These are phyloP conservation scores for Henckelia pumila DNA, from an alignment of 257 asterid genomes.

Conservation along the genomic window DNA sequence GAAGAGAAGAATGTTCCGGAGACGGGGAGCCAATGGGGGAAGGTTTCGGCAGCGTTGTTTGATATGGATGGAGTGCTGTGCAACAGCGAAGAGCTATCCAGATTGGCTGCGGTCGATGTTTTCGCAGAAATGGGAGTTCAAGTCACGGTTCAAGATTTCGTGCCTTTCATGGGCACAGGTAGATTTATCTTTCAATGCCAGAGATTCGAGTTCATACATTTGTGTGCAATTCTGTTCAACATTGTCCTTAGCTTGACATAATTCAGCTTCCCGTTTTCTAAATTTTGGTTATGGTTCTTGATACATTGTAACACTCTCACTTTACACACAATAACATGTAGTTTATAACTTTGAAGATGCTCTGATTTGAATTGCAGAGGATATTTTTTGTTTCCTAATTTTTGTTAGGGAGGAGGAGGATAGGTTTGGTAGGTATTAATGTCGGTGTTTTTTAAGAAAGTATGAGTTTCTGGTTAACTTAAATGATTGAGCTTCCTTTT, in stretches of 20 bases:
- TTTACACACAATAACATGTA: too few species aligned
- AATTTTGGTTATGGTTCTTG: not conserved
- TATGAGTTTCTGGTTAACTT: not conserved
- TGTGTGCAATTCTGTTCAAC: not conserved
- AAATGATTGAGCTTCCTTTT: not conserved
- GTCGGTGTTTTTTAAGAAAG: too few species aligned
- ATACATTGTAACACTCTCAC: not conserved
- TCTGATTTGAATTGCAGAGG: too few species aligned
- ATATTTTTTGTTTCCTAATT: too few species aligned
- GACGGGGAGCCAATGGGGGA: conserved; percentile 61
- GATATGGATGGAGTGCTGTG: conserved; percentile 99
- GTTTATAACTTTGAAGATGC: not conserved
- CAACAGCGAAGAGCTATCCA: conserved; percentile 85
- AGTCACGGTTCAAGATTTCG: conserved; percentile 77
- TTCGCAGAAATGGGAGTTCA: conserved; percentile 93
- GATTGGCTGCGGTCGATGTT: conserved; percentile 88
- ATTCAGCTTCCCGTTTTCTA: not conserved
- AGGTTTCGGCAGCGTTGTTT: conserved; percentile 89
- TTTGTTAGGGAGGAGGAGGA: too few species aligned
- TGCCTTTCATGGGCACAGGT: conserved; percentile 98
- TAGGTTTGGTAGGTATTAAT: too few species aligned
- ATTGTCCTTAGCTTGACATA: not conserved
- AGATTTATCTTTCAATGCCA: not conserved
- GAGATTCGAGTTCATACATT: not conserved
- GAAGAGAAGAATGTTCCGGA: conserved; percentile 54